phyloP scores from a whole-genome alignment of 805 yeast genomes.

The Jamesozyma lodderae region DNA sequence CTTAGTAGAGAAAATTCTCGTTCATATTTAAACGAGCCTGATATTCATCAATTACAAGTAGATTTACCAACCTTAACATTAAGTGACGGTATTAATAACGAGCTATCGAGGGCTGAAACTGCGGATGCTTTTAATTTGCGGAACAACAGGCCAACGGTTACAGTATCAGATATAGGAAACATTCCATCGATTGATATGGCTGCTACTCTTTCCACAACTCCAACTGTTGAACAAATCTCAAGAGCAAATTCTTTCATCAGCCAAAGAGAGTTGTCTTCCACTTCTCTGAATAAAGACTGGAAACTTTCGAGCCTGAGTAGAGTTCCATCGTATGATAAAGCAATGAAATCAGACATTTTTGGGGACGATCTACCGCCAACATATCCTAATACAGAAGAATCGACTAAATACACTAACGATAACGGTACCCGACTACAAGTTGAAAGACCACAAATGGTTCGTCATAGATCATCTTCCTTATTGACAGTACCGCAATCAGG shows the following conservation, averaged over 20 bases:
- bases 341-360: conserved; percentile 45
- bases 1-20: background rate
- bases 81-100: background rate
- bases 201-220: conserved; percentile 30
- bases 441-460: conserved; percentile 24
- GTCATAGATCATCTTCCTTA: conserved; percentile 20
- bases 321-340: conserved; percentile 82
- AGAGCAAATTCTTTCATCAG: conserved; percentile 49
- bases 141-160: background rate
- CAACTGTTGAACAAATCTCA: conserved; percentile 49
- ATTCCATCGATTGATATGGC: background rate
- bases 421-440: conserved; percentile 2
- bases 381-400: conserved; percentile 31
- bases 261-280: conserved; percentile 20
- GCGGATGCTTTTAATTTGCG: background rate
- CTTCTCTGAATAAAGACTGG: conserved; percentile 30
- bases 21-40: too few relatives aligned
- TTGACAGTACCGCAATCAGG: conserved; percentile 8
- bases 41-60: background rate
- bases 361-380: conserved; percentile 60
- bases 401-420: background rate
- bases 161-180: background rate
- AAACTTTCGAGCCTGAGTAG: conserved; percentile 42
- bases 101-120: background rate
- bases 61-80: background rate